phyloP scores from a whole-genome alignment of 2,329 filamentous ascomycete species.

The Nannizziopsis arthrosporioides region DNA sequence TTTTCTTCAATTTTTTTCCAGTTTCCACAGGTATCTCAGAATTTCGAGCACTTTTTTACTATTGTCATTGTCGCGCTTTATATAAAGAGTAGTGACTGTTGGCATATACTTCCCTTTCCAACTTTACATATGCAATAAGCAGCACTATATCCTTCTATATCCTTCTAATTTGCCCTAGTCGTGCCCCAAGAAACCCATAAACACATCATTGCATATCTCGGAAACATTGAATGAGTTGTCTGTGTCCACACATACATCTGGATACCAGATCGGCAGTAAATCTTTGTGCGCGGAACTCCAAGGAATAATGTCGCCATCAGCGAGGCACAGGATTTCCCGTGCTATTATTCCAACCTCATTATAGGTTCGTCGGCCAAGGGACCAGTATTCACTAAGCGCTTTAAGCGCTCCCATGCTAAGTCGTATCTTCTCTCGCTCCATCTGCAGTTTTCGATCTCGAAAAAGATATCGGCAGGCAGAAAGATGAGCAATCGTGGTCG shows the following conservation, averaged over 20 bases:
- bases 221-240: background rate
- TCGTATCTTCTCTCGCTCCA: conserved; percentile 31
- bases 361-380: conserved; percentile 25
- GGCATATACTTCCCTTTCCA: too few relatives aligned
- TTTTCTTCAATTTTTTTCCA: too few relatives aligned
- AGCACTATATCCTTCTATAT: too few relatives aligned
- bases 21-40: too few relatives aligned
- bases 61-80: too few relatives aligned
- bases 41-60: too few relatives aligned
- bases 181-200: too few relatives aligned
- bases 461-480: conserved; percentile 31
- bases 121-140: too few relatives aligned
- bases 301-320: conserved; percentile 7
- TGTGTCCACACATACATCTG: background rate
- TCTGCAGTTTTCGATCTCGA: conserved; percentile 21
- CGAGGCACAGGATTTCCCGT: conserved; percentile 21
- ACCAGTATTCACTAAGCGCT: conserved; percentile 27
- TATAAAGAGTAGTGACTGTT: too few relatives aligned
- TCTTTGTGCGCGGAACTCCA: background rate
- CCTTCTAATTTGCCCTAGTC: too few relatives aligned
- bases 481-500: conserved; percentile 48
- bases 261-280: background rate
- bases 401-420: conserved; percentile 31
- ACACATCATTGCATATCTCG: background rate
- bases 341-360: conserved; percentile 32